phyloP scores from a whole-genome alignment of 306 rosid genomes.

The Begonia peltatifolia region DNA sequence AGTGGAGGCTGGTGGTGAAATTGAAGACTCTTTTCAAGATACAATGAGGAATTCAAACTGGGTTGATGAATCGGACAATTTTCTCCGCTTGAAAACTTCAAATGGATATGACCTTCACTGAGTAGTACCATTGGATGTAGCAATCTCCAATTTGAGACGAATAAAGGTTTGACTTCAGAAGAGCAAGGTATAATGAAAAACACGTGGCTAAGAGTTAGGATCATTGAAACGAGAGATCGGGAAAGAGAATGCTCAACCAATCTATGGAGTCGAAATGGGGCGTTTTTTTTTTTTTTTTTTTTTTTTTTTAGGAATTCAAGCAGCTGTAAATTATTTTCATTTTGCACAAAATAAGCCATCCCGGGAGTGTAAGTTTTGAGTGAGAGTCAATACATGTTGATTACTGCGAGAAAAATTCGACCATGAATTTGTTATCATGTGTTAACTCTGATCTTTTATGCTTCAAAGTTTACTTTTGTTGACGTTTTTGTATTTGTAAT shows the following conservation, averaged over 20 bases:
- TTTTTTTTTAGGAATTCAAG: neutral
- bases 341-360: slow-evolving; percentile 1
- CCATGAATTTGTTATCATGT: too few species aligned
- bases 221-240: neutral
- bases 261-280: too few species aligned
- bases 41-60: slow-evolving; percentile 22
- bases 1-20: slow-evolving; percentile 75
- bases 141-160: neutral
- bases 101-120: too few species aligned
- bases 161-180: neutral
- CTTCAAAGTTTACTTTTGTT: too few species aligned
- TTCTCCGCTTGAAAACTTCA: neutral
- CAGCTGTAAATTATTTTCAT: too few species aligned
- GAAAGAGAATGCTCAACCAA: too few species aligned
- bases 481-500: too few species aligned
- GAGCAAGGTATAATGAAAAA: neutral
- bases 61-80: neutral
- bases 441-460: too few species aligned
- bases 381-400: neutral
- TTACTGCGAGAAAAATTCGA: too few species aligned
- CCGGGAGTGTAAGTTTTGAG: neutral
- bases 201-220: too few species aligned
- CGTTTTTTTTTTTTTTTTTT: neutral
- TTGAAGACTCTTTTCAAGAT: slow-evolving; percentile 73
- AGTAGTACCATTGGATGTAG: neutral